Percentiles rank a stretch among this genome's conserved stretches.
Conservation (phyloP, 1,139 yeast species). For the Petasospora fabianii region DNA sequence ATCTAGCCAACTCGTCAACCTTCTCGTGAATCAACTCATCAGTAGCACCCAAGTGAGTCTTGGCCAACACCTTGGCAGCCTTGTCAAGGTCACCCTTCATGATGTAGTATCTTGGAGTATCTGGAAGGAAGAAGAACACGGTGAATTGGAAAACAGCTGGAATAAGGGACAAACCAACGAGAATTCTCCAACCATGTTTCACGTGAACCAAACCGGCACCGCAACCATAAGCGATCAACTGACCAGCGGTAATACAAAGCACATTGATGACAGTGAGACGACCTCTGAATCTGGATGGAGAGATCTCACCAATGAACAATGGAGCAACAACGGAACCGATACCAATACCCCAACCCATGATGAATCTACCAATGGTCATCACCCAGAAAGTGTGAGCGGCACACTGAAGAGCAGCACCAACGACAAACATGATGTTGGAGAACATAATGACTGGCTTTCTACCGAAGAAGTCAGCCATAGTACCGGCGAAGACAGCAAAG, state of each 20-base stretch:
- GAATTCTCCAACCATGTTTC: slow-evolving; percentile 85
- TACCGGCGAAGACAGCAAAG: slow-evolving; percentile 74
- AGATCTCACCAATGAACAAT: slow-evolving; percentile 82
- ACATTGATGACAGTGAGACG: slow-evolving; percentile 59
- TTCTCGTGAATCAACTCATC: slow-evolving; percentile 54
- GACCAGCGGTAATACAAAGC: slow-evolving; percentile 27
- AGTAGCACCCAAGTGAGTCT: slow-evolving; percentile 54
- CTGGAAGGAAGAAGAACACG: slow-evolving; percentile 84
- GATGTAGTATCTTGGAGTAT: slow-evolving; percentile 87
- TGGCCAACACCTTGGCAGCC: slow-evolving; percentile 64
- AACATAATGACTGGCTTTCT: slow-evolving; percentile 76
- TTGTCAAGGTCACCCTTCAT: slow-evolving; percentile 59
- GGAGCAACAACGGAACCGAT: slow-evolving; percentile 91
- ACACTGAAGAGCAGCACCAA: slow-evolving; percentile 82
- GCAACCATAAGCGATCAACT: slow-evolving; percentile 52
- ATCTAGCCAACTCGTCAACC: slow-evolving; percentile 49
- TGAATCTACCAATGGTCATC: slow-evolving; percentile 85
- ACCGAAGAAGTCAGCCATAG: slow-evolving; percentile 76
- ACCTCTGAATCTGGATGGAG: slow-evolving; percentile 90
- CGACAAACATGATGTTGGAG: slow-evolving; percentile 72
- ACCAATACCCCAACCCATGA: slow-evolving; percentile 96
- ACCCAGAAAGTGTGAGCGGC: slow-evolving; percentile 81
- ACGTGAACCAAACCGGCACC: slow-evolving; percentile 84
- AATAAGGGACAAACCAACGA: slow-evolving; percentile 84
- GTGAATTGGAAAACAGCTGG: slow-evolving; percentile 80